Evolutionary conservation across 306 rosid genomes (phyloP), one percentile per base, ranked within the genome.

Genomic region (Prunus fruticosa): DNA sequence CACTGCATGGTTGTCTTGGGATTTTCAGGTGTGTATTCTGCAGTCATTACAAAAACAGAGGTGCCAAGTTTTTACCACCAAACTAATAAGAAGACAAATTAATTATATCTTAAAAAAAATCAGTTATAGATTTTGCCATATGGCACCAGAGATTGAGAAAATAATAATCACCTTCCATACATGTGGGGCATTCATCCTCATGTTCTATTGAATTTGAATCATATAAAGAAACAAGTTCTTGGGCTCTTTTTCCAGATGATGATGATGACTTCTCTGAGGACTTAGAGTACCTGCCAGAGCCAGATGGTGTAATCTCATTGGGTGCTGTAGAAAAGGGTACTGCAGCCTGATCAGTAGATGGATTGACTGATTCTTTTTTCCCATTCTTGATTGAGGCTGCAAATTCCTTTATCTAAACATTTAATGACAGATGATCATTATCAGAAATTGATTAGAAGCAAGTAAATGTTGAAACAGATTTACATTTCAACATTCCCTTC

Each of bases 11-110:
- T 45, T 18, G 79, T 80, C 84, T 51, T 82, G 0, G 90, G 93
- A 67, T 88, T 86, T 11, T 84, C 75, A 41, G 51, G 9, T 10
- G 74, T 69, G 61, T 84, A 88, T 22, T 61, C 93, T 88, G 83
- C 69, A 60, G 80, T 57, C 46, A 64, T 49, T n/a, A 47, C 61
- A 70, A 38, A 11, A 19, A 53, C 0, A n/a, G 34, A 68, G 56
- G 43, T 34, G 41, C 41, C 41, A 34, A 34, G 41, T 34, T 34
- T 34, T 34, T 34, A 34, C 41, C 8, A 34, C 41, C 41, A 6
- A 34, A 5, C 41, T 5, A 34, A 34, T 34, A 34, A 34, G 8
- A 34, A 34, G 41, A 34, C 6, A 34, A 34, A 34, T 56, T 20
- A 34, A 34, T 56, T 20, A 56, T 20, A 56, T 11, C 6, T 25